A percentile compares a stretch with the other conserved stretches of the same genome.
phyloP scores from a whole-genome alignment of 2,329 filamentous ascomycete genomes.

The Colletotrichum viniferum region DNA sequence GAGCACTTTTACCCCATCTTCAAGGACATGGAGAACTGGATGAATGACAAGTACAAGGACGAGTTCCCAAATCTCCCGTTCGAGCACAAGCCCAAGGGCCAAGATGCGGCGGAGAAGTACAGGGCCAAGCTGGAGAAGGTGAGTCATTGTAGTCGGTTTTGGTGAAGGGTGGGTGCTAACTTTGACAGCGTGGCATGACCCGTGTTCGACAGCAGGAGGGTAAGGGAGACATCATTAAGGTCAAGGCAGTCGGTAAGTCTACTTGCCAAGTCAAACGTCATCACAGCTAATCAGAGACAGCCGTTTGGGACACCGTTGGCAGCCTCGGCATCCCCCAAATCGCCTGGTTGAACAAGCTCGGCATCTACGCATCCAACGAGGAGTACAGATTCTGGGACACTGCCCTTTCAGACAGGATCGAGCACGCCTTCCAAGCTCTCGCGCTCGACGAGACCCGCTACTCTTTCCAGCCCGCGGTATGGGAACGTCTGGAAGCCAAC shows the following conservation, averaged over 20 bases:
- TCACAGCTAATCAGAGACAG: conserved; percentile 17
- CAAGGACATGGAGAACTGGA: conserved; percentile 61
- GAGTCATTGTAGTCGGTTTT: conserved; percentile 9
- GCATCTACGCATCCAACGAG: conserved; percentile 47
- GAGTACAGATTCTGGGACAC: conserved; percentile 62
- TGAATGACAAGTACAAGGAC: conserved; percentile 47
- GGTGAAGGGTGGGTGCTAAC: neutral
- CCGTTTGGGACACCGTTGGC: conserved; percentile 48
- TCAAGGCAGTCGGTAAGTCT: conserved; percentile 45
- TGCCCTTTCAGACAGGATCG: conserved; percentile 53
- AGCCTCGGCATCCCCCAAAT: conserved; percentile 51
- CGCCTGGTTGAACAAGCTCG: conserved; percentile 48
- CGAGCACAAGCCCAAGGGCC: conserved; percentile 51
- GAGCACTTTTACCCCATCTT: conserved; percentile 61
- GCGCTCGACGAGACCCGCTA: conserved; percentile 61
- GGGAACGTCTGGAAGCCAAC: conserved; percentile 49
- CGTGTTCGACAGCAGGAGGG: conserved; percentile 43
- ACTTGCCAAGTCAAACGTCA: conserved; percentile 17
- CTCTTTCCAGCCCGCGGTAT: conserved; percentile 60
- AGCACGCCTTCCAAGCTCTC: conserved; percentile 64
- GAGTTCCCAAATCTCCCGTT: conserved; percentile 53
- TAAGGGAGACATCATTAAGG: conserved; percentile 46
- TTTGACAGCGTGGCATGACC: conserved; percentile 32
- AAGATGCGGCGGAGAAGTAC: conserved; percentile 45
- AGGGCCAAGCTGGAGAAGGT: conserved; percentile 48